Evolutionary conservation across 148 eudicot genomes (phyloP).

Genomic region (Fagopyrum homotropicum): DNA sequence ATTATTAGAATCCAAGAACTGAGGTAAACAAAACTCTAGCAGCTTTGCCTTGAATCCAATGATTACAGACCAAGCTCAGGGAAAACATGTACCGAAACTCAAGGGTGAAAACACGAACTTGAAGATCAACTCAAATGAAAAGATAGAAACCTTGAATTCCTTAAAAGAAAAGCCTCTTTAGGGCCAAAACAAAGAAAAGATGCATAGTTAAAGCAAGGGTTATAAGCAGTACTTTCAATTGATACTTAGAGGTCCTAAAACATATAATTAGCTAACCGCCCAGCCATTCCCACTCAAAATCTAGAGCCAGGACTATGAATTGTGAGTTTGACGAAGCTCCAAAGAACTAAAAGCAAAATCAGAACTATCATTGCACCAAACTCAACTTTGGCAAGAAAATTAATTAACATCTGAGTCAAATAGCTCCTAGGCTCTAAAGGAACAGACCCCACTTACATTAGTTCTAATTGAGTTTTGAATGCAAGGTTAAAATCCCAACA

Average conservation of each 20-base stretch:
- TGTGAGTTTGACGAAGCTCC: neutral
- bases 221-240: neutral
- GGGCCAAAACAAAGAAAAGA: neutral
- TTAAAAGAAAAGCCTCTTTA: neutral
- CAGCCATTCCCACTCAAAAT: neutral
- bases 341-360: neutral
- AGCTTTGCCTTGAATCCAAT: neutral
- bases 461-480: neutral
- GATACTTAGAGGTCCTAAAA: neutral
- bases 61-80: neutral
- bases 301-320: neutral
- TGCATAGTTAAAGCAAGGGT: neutral
- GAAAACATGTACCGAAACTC: neutral
- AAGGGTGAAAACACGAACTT: neutral
- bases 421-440: neutral
- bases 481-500: neutral
- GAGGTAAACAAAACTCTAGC: neutral
- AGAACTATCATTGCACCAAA: neutral
- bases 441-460: neutral
- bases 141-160: neutral
- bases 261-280: neutral
- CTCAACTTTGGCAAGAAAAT: neutral
- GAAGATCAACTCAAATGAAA: neutral
- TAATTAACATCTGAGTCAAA: neutral
- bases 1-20: neutral